Percentiles rank a stretch among this genome's conserved stretches.
phyloP scores from a whole-genome alignment of 2,329 filamentous ascomycete species.

The Ascochyta pisi region DNA sequence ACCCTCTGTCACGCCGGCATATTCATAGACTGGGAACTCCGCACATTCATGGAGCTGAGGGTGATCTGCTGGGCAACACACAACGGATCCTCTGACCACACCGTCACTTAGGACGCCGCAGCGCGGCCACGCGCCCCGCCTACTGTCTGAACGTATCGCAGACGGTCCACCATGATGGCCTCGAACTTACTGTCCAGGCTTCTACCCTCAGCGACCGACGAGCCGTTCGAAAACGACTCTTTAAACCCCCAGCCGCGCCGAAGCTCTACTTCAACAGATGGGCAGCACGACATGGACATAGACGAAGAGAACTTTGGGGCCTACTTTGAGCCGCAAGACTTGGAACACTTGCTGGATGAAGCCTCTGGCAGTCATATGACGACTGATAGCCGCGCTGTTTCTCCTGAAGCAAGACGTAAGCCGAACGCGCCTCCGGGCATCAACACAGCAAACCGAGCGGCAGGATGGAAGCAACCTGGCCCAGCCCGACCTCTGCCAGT shows the following conservation, averaged over 20 bases:
- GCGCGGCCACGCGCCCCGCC: slow-evolving; percentile 38
- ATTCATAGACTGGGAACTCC: slow-evolving; percentile 23
- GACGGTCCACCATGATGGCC: slow-evolving; percentile 53
- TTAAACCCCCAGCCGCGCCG: slow-evolving; percentile 28
- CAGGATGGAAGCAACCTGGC: slow-evolving; percentile 47
- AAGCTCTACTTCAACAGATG: slow-evolving; percentile 44
- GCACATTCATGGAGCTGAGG: slow-evolving; percentile 33
- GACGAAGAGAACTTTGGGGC: slow-evolving; percentile 59
- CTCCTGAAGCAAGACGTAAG: slow-evolving; percentile 42
- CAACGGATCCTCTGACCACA: slow-evolving; percentile 26
- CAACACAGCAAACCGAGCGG: slow-evolving; percentile 39
- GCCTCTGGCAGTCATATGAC: slow-evolving; percentile 57
- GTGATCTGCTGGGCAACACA: slow-evolving; percentile 24
- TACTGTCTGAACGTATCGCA: slow-evolving; percentile 31
- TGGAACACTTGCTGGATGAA: slow-evolving; percentile 63
- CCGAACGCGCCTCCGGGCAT: slow-evolving; percentile 32
- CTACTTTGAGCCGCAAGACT: slow-evolving; percentile 63
- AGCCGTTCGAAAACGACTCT: slow-evolving; percentile 54
- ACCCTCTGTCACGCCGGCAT: slow-evolving; percentile 27
- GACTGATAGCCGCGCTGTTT: slow-evolving; percentile 51
- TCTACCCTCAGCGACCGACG: slow-evolving; percentile 57
- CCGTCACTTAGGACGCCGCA: slow-evolving; percentile 17
- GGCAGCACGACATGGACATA: slow-evolving; percentile 56
- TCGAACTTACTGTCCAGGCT: slow-evolving; percentile 62
- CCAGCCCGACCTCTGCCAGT: slow-evolving; percentile 25